Evolutionary conservation across 139 green algal species (phyloP).

Genomic region (Tetradesmus lagerheimii): DNA sequence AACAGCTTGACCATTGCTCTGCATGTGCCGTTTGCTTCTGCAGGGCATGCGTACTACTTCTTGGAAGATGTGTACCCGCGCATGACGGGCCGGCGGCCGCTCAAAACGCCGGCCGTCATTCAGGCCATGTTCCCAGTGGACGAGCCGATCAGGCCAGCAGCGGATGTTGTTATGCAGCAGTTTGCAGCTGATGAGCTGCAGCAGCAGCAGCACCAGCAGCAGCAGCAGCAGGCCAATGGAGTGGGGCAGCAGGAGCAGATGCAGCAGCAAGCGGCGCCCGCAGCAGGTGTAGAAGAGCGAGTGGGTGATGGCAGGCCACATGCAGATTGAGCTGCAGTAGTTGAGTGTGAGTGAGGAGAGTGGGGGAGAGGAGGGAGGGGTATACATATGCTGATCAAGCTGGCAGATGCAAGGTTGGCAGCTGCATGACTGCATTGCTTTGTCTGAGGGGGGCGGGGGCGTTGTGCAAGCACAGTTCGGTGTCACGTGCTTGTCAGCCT

Average conservation of each 20-base stretch:
- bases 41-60: constrained; percentile 97
- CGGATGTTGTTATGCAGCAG: constrained; percentile 5
- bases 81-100: constrained; percentile 84
- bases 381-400: not conserved
- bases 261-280: constrained; percentile 1
- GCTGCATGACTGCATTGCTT: not conserved
- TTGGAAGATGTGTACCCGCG: constrained; percentile 98
- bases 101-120: constrained; percentile 86
- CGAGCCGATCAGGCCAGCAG: constrained; percentile 40
- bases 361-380: not conserved
- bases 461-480: not conserved
- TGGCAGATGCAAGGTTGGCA: not conserved
- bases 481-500: no score
- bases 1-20: no score
- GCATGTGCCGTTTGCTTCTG: not conserved
- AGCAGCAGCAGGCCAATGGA: not conserved
- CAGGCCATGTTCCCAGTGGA: constrained; percentile 74
- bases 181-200: not conserved
- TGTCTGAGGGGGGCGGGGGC: not conserved
- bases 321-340: not conserved
- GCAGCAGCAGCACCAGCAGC: constrained; percentile 29
- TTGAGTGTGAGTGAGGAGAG: not conserved
- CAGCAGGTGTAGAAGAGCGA: not conserved
- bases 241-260: not conserved
- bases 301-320: constrained; percentile 16